A percentile compares a stretch with the other conserved stretches of the same genome.
These are phyloP conservation scores for Evernia prunastri DNA, from an alignment of 495 filamentous ascomycete species.

Conservation along the genomic window DNA sequence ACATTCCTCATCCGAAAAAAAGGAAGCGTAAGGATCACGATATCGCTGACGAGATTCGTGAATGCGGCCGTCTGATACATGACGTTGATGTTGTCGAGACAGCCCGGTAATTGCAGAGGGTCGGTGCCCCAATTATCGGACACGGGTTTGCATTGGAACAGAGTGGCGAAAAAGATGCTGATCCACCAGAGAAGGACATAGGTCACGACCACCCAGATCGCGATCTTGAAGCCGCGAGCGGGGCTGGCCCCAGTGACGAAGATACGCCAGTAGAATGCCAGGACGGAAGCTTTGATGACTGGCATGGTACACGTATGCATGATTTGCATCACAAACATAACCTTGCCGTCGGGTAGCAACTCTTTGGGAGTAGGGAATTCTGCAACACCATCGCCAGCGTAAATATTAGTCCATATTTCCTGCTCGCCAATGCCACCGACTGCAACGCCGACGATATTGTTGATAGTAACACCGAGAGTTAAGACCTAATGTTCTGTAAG, in stretches of 20 bases:
- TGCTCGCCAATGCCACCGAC: conserved; percentile 20
- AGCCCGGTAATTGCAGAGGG: conserved; percentile 26
- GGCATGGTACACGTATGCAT: conserved; percentile 33
- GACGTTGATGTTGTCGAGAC: conserved; percentile 27
- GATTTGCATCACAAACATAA: conserved; percentile 18
- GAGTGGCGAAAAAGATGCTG: conserved; percentile 9
- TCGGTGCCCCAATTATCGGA: conserved; percentile 33
- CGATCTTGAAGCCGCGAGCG: conserved; percentile 2
- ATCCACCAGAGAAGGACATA: conserved; percentile 15
- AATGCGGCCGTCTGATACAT: conserved; percentile 32
- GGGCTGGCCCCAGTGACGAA: conserved; percentile 8
- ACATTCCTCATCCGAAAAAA: conserved; percentile 35
- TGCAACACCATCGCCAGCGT: background rate
- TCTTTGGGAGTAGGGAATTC: conserved; percentile 1
- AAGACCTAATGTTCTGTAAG: conserved; percentile 6
- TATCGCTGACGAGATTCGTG: conserved; percentile 38
- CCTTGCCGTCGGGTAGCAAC: conserved; percentile 14
- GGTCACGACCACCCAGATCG: conserved; percentile 1
- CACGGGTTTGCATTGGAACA: conserved; percentile 29
- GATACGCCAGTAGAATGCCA: conserved; percentile 14
- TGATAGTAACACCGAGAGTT: conserved; percentile 16
- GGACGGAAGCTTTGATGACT: conserved; percentile 35
- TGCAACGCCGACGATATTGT: conserved; percentile 16
- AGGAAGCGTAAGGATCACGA: conserved; percentile 39
- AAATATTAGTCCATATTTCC: background rate